Conservation (phyloP, 371 early-diverging fungal genomes). For the Apophysomyces trapeziformis region DNA sequence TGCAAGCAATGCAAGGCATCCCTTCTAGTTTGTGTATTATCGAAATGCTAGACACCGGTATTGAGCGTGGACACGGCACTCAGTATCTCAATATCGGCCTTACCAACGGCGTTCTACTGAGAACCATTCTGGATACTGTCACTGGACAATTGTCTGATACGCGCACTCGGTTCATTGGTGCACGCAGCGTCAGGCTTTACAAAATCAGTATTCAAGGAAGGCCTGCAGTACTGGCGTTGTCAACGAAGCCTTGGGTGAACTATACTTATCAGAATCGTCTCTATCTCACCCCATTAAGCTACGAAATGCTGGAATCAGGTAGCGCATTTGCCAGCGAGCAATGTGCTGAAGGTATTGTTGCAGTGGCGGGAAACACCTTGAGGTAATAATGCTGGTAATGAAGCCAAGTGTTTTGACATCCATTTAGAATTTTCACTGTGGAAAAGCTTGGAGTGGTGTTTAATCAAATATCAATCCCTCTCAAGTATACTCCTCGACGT, state of each 20-base stretch:
- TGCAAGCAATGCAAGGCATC: constrained; percentile 73
- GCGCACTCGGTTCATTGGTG: constrained; percentile 88
- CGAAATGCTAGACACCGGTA: constrained; percentile 77
- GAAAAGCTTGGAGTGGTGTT: constrained; percentile 86
- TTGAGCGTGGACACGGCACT: constrained; percentile 64
- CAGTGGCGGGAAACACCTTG: constrained; percentile 84
- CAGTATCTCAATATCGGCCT: constrained; percentile 90
- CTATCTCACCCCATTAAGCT: constrained; percentile 62
- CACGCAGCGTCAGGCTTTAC: constrained; percentile 82
- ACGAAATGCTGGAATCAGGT: constrained; percentile 82
- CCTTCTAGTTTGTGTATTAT: constrained; percentile 68
- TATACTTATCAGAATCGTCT: constrained; percentile 79
- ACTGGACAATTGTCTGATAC: constrained; percentile 88
- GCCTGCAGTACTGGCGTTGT: constrained; percentile 83
- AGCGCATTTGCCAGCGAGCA: constrained; percentile 89
- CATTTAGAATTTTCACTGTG: constrained; percentile 76
- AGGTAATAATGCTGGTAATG: constrained; percentile 27
- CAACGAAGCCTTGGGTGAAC: constrained; percentile 90
- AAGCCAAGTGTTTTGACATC: not conserved
- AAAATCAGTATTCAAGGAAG: constrained; percentile 66
- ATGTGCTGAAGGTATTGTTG: constrained; percentile 89
- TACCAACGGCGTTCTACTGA: constrained; percentile 85
- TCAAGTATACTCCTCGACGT: constrained; percentile 90
- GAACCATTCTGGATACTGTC: constrained; percentile 84
- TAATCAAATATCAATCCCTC: constrained; percentile 83